Percentiles rank a stretch among this genome's conserved stretches.
Evolutionary conservation across 257 asterid species (phyloP).

Genomic region (Euphrasia confusa): DNA sequence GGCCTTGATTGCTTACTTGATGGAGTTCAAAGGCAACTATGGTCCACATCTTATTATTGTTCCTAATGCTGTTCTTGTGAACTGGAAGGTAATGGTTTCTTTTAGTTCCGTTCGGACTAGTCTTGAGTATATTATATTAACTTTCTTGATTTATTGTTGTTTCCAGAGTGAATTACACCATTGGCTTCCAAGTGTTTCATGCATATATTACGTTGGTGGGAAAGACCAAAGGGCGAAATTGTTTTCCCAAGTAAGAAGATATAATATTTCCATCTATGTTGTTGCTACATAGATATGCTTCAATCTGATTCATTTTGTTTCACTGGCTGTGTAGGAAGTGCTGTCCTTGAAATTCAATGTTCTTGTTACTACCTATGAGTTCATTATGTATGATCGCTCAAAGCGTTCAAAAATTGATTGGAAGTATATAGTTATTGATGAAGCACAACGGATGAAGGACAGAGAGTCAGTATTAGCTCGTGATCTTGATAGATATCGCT

Average conservation of each 20-base stretch:
- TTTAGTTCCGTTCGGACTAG: slow-evolving; percentile 19
- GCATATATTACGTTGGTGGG: slow-evolving; percentile 92
- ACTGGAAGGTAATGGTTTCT: slow-evolving; percentile 79
- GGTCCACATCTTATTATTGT: slow-evolving; percentile 98
- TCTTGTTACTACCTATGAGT: slow-evolving; percentile 97
- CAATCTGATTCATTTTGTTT: slow-evolving; percentile 21
- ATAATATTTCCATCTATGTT: slow-evolving; percentile 18
- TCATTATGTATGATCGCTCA: slow-evolving; percentile 94
- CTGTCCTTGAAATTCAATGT: slow-evolving; percentile 91
- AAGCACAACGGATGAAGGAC: slow-evolving; percentile 99
- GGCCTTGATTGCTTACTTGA: slow-evolving; percentile 90
- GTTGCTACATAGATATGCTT: slow-evolving; percentile 17
- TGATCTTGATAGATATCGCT: slow-evolving; percentile 97
- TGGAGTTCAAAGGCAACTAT: slow-evolving; percentile 98
- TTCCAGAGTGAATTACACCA: slow-evolving; percentile 83
- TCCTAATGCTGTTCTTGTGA: slow-evolving; percentile 98
- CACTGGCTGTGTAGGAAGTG: slow-evolving; percentile 65
- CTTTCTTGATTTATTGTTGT: slow-evolving; percentile 30
- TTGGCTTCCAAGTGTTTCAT: slow-evolving; percentile 97
- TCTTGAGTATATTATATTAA: slow-evolving; percentile 8
- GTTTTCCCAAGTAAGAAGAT: slow-evolving; percentile 80
- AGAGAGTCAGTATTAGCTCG: slow-evolving; percentile 99
- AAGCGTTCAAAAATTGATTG: slow-evolving; percentile 96
- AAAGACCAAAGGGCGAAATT: slow-evolving; percentile 83
- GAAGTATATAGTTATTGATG: slow-evolving; percentile 97